Percentiles rank a stretch among this genome's conserved stretches.
phyloP scores from a whole-genome alignment of 768 basidiomycete species.

The Mrakia blollopis region DNA sequence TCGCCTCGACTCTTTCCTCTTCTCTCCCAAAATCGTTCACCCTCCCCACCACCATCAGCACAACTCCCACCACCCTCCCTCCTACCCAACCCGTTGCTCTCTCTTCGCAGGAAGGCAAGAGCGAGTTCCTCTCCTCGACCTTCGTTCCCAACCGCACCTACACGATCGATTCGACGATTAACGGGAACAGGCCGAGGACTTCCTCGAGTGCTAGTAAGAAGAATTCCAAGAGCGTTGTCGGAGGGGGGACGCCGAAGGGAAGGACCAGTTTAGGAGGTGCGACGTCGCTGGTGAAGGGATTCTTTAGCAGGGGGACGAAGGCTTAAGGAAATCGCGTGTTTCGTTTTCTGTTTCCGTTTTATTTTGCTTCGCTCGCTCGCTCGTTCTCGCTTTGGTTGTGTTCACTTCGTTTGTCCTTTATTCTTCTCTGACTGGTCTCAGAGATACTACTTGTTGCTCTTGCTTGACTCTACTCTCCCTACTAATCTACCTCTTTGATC shows the following conservation, averaged over 20 bases:
- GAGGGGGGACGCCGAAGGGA: not conserved
- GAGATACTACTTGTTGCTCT: too few species aligned
- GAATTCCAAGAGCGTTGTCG: too few species aligned
- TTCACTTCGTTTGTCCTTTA: too few species aligned
- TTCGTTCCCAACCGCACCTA: not conserved
- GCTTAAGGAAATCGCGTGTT: not conserved
- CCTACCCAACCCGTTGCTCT: not conserved
- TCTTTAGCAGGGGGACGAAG: not conserved
- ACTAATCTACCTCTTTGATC: too few species aligned
- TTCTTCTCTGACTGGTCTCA: too few species aligned
- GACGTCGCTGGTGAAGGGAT: not conserved
- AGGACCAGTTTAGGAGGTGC: not conserved
- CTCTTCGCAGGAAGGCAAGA: not conserved
- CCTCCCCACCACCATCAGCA: not conserved
- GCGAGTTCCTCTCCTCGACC: constrained; percentile 12
- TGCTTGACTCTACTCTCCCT: too few species aligned
- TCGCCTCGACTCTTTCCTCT: not conserved
- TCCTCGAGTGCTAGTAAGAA: not conserved
- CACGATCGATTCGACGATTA: not conserved
- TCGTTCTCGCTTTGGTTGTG: not conserved
- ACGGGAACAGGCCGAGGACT: not conserved
- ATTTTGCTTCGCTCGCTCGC: not conserved
- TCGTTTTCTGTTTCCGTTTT: not conserved
- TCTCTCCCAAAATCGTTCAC: not conserved
- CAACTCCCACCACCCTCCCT: not conserved